phyloP scores from a whole-genome alignment of 257 asterid species.

The Gentiana straminea region DNA sequence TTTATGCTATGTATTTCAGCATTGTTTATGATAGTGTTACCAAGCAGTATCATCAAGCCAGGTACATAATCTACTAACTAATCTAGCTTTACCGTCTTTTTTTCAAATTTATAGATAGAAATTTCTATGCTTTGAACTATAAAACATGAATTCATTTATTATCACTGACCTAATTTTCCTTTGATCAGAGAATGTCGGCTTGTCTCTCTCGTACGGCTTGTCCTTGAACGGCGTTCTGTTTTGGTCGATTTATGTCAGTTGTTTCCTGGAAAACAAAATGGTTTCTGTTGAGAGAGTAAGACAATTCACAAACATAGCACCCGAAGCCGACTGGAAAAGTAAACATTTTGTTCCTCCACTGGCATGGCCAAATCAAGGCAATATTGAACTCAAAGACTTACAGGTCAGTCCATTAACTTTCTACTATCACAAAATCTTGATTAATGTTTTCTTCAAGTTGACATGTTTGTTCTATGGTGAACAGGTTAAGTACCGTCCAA shows the following conservation, averaged over 20 bases:
- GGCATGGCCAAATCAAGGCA: constrained; percentile 74
- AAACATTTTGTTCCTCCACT: constrained; percentile 49
- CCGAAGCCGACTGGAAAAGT: constrained; percentile 87
- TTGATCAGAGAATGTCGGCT: constrained; percentile 74
- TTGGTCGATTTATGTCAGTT: constrained; percentile 58
- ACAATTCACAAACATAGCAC: constrained; percentile 65
- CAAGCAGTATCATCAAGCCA: constrained; percentile 90
- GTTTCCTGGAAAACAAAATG: constrained; percentile 87
- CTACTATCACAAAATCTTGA: background rate
- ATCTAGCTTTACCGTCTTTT: too few species aligned
- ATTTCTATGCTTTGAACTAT: too few species aligned
- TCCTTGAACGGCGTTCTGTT: constrained; percentile 68
- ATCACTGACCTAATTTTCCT: constrained; percentile 7
- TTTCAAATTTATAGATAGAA: too few species aligned
- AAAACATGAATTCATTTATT: too few species aligned
- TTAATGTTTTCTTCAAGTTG: too few species aligned
- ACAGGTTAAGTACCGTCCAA: constrained; percentile 85
- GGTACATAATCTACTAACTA: constrained; percentile 23
- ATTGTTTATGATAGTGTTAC: constrained; percentile 64
- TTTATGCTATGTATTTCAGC: constrained; percentile 76
- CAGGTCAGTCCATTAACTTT: constrained; percentile 26
- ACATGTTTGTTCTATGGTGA: constrained; percentile 5
- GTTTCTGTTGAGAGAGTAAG: constrained; percentile 95
- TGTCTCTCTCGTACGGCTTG: constrained; percentile 81
- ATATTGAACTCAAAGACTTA: constrained; percentile 50